Base-by-base conservation (phyloP, 140 eudicot species). In the Ambrosia hybrid region DNA sequence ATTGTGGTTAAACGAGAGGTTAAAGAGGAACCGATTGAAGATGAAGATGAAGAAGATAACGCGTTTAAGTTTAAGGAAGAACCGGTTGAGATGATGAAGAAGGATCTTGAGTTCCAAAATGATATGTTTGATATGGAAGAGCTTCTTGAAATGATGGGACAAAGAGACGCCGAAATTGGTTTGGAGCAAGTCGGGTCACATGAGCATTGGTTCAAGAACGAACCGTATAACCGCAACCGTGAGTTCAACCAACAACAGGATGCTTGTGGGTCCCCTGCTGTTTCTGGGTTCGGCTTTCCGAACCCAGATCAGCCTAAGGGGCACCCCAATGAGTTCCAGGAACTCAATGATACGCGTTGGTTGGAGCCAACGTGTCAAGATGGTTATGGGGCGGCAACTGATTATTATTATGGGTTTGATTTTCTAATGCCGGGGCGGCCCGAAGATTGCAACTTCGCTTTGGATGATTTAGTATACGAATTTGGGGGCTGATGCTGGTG, bases 121-220 rank as follows among this genome's bases (percentile, higher is more conserved):
- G 11, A 93, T 55, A 75, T 84, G 96, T 88, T 90, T 55, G 97
- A 87, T 51, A 78, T 84, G 63, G 96, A 88, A 4, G 94, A 84
- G 71, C 73, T 90, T 9, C 83, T 93, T 9, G 81, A 77, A 8
- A 7, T 80, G 75, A 76, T 76, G 75, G 75, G 67, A 1, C 43
- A 52, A 3, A 10, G 45, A 51, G 70, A 46, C 15, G 0, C 8
- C 7, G 79, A 39, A 11, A 30, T 1, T 0, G 38, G 14, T 2
- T 36, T 6, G 13, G 56, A 13, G 4, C 41, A 17, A 43, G 36
- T 21, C 8, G 76, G 59, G 63, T 65, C 14, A 10, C 16, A n/a
- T 6, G 76, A 26, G 5, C 39, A 6, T 34, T 75, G 60, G 75
- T 41, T 39, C 10, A 52, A 58, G 12, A 76, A 34, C 0, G 72